These are phyloP conservation scores for Pleurotus ostreatus DNA, from an alignment of 768 basidiomycete genomes.

Conservation along the genomic window DNA sequence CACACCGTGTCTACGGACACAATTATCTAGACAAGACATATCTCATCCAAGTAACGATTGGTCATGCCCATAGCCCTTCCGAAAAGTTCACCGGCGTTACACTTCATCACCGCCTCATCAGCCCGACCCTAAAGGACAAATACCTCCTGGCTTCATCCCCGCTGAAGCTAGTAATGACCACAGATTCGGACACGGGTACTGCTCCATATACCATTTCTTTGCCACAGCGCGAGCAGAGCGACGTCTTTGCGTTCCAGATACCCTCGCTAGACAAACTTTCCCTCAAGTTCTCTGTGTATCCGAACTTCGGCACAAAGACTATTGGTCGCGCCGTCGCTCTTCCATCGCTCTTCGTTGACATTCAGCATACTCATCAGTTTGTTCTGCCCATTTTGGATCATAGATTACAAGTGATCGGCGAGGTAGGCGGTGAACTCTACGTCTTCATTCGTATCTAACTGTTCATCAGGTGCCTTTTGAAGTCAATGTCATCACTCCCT, in stretches of 20 bases:
- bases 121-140: constrained; percentile 62
- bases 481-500: constrained; percentile 80
- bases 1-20: constrained; percentile 95
- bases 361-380: constrained; percentile 50
- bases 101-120: constrained; percentile 71
- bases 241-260: constrained; percentile 85
- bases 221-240: constrained; percentile 66
- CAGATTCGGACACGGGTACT: constrained; percentile 75
- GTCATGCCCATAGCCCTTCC: constrained; percentile 47
- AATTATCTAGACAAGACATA: constrained; percentile 86
- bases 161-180: constrained; percentile 93
- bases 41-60: constrained; percentile 84
- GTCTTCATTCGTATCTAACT: constrained; percentile 10
- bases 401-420: constrained; percentile 89
- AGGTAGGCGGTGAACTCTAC: constrained; percentile 45
- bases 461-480: constrained; percentile 76
- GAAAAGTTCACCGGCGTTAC: constrained; percentile 45
- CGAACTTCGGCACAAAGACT: constrained; percentile 95
- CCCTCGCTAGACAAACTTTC: constrained; percentile 67
- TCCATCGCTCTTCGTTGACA: constrained; percentile 62
- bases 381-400: constrained; percentile 86
- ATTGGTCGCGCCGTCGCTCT: constrained; percentile 90
- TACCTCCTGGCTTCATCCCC: constrained; percentile 73
- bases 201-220: constrained; percentile 90
- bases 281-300: constrained; percentile 92